Conservation (phyloP, 352 stramenopile genomes). For the Globisporangium sylvaticum region DNA sequence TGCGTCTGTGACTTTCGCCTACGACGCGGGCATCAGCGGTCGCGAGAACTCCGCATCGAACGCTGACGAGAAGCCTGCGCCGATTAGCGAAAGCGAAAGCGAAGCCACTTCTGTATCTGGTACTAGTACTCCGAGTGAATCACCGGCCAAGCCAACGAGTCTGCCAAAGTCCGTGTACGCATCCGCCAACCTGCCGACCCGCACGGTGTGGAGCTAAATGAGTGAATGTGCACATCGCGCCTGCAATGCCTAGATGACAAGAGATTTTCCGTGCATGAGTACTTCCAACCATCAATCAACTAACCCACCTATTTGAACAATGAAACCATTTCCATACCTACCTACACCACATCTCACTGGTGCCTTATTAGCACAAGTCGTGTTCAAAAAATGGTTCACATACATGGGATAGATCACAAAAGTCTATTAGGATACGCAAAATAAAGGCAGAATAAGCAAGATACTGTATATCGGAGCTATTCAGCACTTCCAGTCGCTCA, state of each 20-base stretch:
- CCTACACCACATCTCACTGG: not conserved
- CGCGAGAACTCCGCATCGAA: constrained; percentile 8
- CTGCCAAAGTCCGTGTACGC: constrained; percentile 22
- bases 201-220: constrained; percentile 50
- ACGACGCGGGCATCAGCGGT: constrained; percentile 40
- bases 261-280: not conserved
- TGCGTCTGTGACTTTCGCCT: constrained; percentile 62
- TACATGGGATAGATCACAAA: not conserved
- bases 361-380: not conserved
- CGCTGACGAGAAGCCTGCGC: not conserved
- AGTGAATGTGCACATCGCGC: not conserved
- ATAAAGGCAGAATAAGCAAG: not conserved
- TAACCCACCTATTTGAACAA: constrained; percentile 3
- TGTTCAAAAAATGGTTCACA: not conserved
- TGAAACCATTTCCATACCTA: not conserved
- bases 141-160: constrained; percentile 10
- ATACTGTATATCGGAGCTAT: not conserved
- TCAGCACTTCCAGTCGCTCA: constrained; percentile 13
- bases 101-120: not conserved
- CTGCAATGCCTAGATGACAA: not conserved
- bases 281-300: not conserved
- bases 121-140: not conserved
- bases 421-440: not conserved
- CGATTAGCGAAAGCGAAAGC: not conserved
- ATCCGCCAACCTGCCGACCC: constrained; percentile 35